Evolutionary conservation across 2,329 filamentous ascomycete species (phyloP).

Genomic region (Arthrocladium fulminans): DNA sequence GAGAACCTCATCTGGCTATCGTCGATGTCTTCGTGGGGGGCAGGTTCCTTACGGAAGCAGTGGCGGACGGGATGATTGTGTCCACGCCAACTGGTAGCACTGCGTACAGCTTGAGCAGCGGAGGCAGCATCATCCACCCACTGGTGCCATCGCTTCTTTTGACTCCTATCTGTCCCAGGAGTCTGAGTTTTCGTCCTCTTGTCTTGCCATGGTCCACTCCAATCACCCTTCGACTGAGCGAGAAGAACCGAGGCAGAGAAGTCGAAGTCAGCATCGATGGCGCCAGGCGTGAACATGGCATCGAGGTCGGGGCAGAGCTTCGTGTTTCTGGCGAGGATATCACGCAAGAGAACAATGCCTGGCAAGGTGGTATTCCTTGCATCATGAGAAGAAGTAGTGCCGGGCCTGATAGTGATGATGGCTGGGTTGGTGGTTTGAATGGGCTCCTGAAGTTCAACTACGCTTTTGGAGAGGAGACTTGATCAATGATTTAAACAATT

Average conservation of each 20-base stretch:
- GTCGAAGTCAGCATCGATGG: slow-evolving; percentile 75
- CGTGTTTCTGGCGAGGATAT: slow-evolving; percentile 82
- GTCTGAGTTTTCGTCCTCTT: slow-evolving; percentile 81
- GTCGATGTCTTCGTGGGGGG: slow-evolving; percentile 87
- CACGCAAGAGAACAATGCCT: slow-evolving; percentile 42
- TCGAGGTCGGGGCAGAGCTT: slow-evolving; percentile 71
- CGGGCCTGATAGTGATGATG: slow-evolving; percentile 58
- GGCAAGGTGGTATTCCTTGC: slow-evolving; percentile 79
- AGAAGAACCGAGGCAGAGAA: slow-evolving; percentile 67
- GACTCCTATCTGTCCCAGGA: slow-evolving; percentile 89
- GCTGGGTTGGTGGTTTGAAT: slow-evolving; percentile 93
- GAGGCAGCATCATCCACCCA: slow-evolving; percentile 89
- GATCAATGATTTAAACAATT: background rate
- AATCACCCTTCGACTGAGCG: slow-evolving; percentile 71
- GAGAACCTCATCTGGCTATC: slow-evolving; percentile 79
- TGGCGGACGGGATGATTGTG: slow-evolving; percentile 89
- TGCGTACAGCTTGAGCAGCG: slow-evolving; percentile 86
- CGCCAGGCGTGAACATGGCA: slow-evolving; percentile 54
- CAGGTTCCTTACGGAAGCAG: slow-evolving; percentile 83
- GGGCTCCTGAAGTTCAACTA: slow-evolving; percentile 94
- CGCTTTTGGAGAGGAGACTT: slow-evolving; percentile 66
- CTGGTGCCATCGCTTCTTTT: slow-evolving; percentile 80
- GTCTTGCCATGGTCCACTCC: slow-evolving; percentile 80
- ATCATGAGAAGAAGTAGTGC: slow-evolving; percentile 61
- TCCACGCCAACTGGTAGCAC: slow-evolving; percentile 92